A percentile compares a stretch with the other conserved stretches of the same genome.
Evolutionary conservation across 345 rosid genomes (phyloP).

Genomic region (Isatis tinctoria): DNA sequence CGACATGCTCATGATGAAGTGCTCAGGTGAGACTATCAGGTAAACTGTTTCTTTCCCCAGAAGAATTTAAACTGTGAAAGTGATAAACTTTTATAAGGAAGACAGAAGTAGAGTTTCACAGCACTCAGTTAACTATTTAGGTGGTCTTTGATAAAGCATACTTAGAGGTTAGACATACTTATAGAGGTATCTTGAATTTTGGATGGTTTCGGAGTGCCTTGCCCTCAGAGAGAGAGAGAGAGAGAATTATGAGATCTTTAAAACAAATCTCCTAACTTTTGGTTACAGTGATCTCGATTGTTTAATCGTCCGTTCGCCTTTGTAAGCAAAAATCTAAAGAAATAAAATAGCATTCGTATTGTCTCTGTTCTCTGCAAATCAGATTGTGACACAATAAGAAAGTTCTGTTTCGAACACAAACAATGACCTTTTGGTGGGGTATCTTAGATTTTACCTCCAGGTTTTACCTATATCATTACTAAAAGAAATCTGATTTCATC

Average conservation of each 20-base stretch:
- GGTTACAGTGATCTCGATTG: background rate
- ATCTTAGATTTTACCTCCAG: background rate
- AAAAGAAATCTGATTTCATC: background rate
- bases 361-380: background rate
- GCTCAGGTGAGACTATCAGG: slow-evolving; percentile 74
- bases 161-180: background rate
- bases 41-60: slow-evolving; percentile 7
- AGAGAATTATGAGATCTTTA: background rate
- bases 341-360: background rate
- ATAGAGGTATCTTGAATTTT: background rate
- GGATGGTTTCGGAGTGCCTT: background rate
- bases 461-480: background rate
- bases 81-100: background rate
- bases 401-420: background rate
- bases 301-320: background rate
- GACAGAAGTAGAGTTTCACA: background rate
- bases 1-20: slow-evolving; percentile 59
- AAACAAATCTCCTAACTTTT: background rate
- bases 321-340: background rate
- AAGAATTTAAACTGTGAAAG: background rate
- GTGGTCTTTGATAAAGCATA: background rate
- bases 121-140: background rate
- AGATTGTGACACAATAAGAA: background rate
- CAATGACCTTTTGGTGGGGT: background rate
- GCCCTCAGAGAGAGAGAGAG: background rate